Percentiles rank a stretch among this genome's conserved stretches.
phyloP scores from a whole-genome alignment of 257 asterid genomes.

The Solanum corneliomulleri region DNA sequence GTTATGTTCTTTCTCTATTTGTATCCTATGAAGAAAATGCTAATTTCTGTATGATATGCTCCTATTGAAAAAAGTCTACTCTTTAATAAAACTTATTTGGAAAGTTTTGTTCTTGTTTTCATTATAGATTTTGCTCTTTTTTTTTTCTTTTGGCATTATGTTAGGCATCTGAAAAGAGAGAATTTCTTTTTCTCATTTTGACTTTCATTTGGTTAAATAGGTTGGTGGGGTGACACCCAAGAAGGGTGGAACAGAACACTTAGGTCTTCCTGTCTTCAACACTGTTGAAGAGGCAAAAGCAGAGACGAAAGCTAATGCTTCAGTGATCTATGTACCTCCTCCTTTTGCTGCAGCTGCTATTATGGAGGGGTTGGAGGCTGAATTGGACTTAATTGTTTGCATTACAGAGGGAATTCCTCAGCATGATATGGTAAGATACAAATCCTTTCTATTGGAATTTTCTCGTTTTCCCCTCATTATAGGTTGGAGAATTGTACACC shows the following conservation, averaged over 20 bases:
- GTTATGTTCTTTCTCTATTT: not conserved
- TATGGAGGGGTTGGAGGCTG: conserved; percentile 89
- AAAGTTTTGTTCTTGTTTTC: not conserved
- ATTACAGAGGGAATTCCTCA: conserved; percentile 98
- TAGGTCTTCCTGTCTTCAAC: conserved; percentile 96
- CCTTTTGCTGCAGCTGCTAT: conserved; percentile 95
- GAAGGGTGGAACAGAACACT: conserved; percentile 96
- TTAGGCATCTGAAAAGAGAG: not conserved
- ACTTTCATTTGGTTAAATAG: conserved; percentile 21
- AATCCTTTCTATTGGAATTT: not conserved
- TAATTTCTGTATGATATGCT: not conserved
- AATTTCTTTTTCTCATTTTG: not conserved
- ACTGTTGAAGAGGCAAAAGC: conserved; percentile 90
- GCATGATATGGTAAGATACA: conserved; percentile 77
- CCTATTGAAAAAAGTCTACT: not conserved
- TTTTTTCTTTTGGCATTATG: not conserved
- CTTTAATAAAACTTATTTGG: not conserved
- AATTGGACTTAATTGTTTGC: conserved; percentile 87
- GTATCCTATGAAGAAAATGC: not conserved
- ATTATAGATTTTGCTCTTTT: not conserved
- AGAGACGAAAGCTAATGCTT: conserved; percentile 88
- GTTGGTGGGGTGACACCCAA: conserved; percentile 97
- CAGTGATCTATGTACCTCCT: conserved; percentile 94
- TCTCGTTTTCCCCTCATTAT: not conserved
- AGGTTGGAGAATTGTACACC: not conserved